Base-by-base conservation (phyloP, 768 basidiomycete species). In the Pleurotus pulmonarius region DNA sequence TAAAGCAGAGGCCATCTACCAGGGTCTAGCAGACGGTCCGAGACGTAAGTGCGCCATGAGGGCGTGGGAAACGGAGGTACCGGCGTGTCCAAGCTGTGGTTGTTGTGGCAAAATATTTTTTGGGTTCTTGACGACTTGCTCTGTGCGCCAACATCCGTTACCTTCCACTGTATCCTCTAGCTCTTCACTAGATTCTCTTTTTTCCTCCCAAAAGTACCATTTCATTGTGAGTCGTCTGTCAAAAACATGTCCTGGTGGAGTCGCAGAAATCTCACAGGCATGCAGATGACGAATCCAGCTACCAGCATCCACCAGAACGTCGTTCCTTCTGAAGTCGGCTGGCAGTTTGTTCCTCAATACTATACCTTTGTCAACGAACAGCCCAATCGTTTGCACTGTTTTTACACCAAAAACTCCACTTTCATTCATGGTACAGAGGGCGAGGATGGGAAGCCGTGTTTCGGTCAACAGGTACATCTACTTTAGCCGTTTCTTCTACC, bases 311-410 rank as follows among this genome's bases (percentile, higher is more conserved):
- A 83, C 68, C 79, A 77, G 72, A 82, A 79, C 68, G 86, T 91
- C 78, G 77, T 88, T 78, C 90, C 90, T 73, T 92, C 88, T 64
- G 93, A 97, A 78, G 95, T 98, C 69, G 94, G 95, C 75, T 98
- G 94, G 94, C 94, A 98, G 75, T 98, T 98, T 77, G 94, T 97
- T 64, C 93, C 94, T 48, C 95, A 99, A 75, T 98, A 98, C 78
- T 99, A 99, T 78, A 96, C 92, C 65, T 96, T 92, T 80, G 90
- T 99, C 72, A 97, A 98, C 85, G 94, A 97, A 77, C 87, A 94
- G 60, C 96, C 96, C 67, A 80, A 90, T 75, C 90, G 94, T 73
- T 84, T 98, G 65, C 97, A 99, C 75, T 94, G 94, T 75, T 98
- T 98, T 79, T 98, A 98, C 82, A 97, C 88, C 71, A 98, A 98